These are phyloP conservation scores for Colletotrichum tropicicola DNA, from an alignment of 2,329 filamentous ascomycete species.

Conservation along the genomic window DNA sequence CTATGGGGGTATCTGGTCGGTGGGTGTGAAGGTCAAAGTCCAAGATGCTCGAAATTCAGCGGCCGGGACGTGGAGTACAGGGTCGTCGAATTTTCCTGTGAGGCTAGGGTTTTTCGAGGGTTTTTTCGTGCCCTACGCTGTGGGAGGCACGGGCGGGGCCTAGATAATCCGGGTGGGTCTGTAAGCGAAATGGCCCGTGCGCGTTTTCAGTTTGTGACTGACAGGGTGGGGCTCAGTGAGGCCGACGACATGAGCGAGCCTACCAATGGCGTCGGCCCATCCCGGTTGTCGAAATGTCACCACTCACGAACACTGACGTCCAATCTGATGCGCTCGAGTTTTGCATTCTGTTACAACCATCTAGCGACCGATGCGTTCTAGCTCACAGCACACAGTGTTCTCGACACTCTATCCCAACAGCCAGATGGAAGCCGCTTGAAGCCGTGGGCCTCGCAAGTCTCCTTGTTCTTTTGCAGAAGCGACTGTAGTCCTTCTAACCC, in stretches of 20 bases:
- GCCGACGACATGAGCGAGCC: too few species aligned
- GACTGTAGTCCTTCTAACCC: conserved; percentile 25
- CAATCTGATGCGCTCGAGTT: background rate
- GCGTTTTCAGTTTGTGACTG: too few species aligned
- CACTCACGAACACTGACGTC: too few species aligned
- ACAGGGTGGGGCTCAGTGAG: too few species aligned
- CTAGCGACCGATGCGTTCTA: conserved; percentile 24
- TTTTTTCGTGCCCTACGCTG: background rate
- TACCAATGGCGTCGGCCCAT: too few species aligned
- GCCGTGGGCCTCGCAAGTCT: background rate
- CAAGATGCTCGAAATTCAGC: background rate
- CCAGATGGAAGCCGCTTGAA: background rate
- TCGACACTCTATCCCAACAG: conserved; percentile 8
- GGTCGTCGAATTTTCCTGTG: background rate
- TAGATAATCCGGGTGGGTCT: too few species aligned
- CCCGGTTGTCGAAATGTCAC: too few species aligned
- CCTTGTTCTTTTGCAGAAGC: conserved; percentile 21
- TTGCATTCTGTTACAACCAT: conserved; percentile 13
- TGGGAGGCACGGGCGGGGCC: conserved; percentile 4
- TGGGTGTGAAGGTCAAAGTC: conserved; percentile 26
- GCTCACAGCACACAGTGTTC: background rate
- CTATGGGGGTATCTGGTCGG: conserved; percentile 31
- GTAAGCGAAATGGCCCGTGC: too few species aligned
- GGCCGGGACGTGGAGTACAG: conserved; percentile 18
- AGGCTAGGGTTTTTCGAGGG: conserved; percentile 22